Percentiles rank a stretch among this genome's conserved stretches.
These are phyloP conservation scores for Candida peoriensis DNA, from an alignment of 805 yeast species.

Conservation along the genomic window DNA sequence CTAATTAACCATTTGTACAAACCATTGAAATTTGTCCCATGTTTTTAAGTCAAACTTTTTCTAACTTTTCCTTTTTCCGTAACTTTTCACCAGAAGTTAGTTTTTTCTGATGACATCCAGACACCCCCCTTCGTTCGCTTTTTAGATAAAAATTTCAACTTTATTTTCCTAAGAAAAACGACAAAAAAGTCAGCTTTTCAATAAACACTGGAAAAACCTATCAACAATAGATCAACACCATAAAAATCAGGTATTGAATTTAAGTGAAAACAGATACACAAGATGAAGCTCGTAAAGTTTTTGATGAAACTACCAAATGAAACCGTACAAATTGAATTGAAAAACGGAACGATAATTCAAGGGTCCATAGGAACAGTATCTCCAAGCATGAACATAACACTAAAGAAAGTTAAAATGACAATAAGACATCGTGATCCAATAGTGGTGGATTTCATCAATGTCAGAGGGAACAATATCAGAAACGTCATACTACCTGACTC, in stretches of 20 bases:
- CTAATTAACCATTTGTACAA: no score
- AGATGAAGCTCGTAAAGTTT: constrained; percentile 66
- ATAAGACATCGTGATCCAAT: constrained; percentile 66
- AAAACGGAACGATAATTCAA: constrained; percentile 81
- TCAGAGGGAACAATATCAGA: constrained; percentile 87
- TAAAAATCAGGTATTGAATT: no score
- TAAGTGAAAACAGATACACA: no score
- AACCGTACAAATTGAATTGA: constrained; percentile 84
- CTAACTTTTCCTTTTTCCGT: no score
- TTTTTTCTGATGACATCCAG: no score
- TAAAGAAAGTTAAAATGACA: constrained; percentile 77
- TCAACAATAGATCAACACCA: neutral
- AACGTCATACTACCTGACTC: constrained; percentile 83
- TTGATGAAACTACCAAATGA: constrained; percentile 82
- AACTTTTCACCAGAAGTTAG: no score
- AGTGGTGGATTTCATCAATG: constrained; percentile 68
- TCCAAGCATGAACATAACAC: constrained; percentile 84
- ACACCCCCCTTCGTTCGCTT: no score
- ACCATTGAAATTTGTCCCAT: no score
- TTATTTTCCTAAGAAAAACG: neutral
- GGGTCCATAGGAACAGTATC: constrained; percentile 84
- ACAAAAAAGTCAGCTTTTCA: neutral
- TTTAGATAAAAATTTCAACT: no score
- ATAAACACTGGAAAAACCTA: neutral
- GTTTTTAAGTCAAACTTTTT: no score